Evolutionary conservation across 2,329 filamentous ascomycete genomes (phyloP).

Genomic region (Alternaria postmessia): DNA sequence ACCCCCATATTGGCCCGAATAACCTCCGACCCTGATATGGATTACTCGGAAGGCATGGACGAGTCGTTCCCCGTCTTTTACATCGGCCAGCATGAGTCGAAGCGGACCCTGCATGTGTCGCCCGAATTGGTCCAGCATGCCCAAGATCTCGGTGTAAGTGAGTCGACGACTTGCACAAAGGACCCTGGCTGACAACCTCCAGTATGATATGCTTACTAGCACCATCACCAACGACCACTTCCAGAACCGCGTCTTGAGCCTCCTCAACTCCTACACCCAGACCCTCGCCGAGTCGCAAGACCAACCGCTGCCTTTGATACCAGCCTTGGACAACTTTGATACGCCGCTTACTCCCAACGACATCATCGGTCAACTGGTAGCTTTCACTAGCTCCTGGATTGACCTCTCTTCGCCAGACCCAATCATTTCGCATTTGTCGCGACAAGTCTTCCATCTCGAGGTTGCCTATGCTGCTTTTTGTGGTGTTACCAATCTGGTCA

Average conservation of each 20-base stretch:
- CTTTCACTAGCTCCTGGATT: constrained; percentile 89
- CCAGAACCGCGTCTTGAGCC: constrained; percentile 70
- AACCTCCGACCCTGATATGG: constrained; percentile 29
- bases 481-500: constrained; percentile 81
- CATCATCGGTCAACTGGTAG: constrained; percentile 76
- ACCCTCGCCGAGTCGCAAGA: constrained; percentile 54
- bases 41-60: constrained; percentile 44
- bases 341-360: constrained; percentile 75
- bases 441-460: constrained; percentile 89
- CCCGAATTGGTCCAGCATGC: constrained; percentile 72
- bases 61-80: constrained; percentile 65
- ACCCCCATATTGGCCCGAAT: background rate
- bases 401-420: constrained; percentile 86
- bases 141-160: constrained; percentile 71
- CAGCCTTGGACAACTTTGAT: constrained; percentile 79
- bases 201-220: constrained; percentile 83
- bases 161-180: background rate
- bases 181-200: constrained; percentile 11
- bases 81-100: constrained; percentile 77
- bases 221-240: constrained; percentile 80
- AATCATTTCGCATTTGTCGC: constrained; percentile 82
- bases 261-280: constrained; percentile 65
- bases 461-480: constrained; percentile 96
- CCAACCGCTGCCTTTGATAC: constrained; percentile 56
- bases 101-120: constrained; percentile 66